Percentiles rank a stretch among this genome's conserved stretches.
These are phyloP conservation scores for Termitomyces sp. DNA, from an alignment of 1,284 basidiomycete genomes.

Conservation along the genomic window DNA sequence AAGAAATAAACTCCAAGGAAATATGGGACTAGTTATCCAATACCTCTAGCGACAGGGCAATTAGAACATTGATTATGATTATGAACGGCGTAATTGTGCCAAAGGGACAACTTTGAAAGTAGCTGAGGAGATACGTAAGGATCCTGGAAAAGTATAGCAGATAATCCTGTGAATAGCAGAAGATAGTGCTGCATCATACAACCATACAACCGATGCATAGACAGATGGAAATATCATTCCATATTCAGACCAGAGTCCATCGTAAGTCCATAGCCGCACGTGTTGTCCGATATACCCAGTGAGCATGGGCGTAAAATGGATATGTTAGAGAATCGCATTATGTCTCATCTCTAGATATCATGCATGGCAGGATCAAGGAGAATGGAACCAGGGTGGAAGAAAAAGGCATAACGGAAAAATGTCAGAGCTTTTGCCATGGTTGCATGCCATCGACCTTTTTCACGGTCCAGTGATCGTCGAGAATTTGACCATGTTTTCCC, in stretches of 20 bases:
- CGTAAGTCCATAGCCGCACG: too few species aligned
- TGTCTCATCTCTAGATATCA: not conserved
- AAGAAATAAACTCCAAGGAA: not conserved
- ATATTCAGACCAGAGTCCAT: not conserved
- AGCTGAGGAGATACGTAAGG: not conserved
- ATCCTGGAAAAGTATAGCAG: not conserved
- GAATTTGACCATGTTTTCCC: conserved; percentile 63
- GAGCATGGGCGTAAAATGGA: not conserved
- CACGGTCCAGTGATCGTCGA: conserved; percentile 40
- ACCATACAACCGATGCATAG: not conserved
- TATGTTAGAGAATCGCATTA: not conserved
- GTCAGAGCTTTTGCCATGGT: conserved; percentile 3
- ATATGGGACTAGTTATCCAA: not conserved
- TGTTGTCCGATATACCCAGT: not conserved
- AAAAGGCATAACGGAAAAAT: not conserved
- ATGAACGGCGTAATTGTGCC: not conserved
- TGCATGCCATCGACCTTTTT: not conserved
- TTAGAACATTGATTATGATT: not conserved
- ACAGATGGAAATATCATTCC: not conserved
- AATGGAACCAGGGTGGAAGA: not conserved
- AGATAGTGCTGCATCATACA: not conserved
- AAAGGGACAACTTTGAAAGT: not conserved
- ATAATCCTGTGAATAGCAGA: not conserved
- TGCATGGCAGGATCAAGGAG: not conserved
- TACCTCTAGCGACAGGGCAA: not conserved